These are phyloP conservation scores for Aspergillus arachidicola DNA, from an alignment of 2,329 filamentous ascomycete species.

Conservation along the genomic window DNA sequence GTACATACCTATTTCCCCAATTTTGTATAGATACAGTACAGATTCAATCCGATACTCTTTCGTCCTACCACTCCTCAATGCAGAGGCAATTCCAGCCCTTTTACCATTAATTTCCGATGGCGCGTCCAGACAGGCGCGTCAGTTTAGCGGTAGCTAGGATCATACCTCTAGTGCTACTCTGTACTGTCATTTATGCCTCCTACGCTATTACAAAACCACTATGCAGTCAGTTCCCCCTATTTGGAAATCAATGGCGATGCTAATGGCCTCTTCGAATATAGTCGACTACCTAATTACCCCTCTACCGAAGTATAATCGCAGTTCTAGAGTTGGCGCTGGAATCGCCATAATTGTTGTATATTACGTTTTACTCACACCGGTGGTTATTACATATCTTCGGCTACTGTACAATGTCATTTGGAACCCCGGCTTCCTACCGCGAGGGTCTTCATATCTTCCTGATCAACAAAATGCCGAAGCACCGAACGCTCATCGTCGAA, in stretches of 20 bases:
- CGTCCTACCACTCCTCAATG: conserved; percentile 15
- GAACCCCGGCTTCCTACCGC: conserved; percentile 74
- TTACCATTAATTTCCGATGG: conserved; percentile 31
- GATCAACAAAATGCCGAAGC: conserved; percentile 25
- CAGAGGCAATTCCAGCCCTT: conserved; percentile 18
- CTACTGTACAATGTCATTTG: conserved; percentile 67
- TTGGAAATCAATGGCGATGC: not conserved
- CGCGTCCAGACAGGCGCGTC: conserved; percentile 44
- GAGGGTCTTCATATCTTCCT: conserved; percentile 51
- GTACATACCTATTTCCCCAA: conserved; percentile 6
- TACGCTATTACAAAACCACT: conserved; percentile 71
- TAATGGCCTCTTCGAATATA: conserved; percentile 35
- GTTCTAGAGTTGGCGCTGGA: conserved; percentile 59
- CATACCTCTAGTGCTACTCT: conserved; percentile 70
- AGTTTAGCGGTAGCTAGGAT: conserved; percentile 65
- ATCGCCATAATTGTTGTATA: conserved; percentile 73
- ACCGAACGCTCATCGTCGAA: conserved; percentile 18
- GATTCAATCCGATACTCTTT: conserved; percentile 5
- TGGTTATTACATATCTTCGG: conserved; percentile 70
- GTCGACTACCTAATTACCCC: conserved; percentile 71
- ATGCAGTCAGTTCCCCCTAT: conserved; percentile 59
- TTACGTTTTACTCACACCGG: conserved; percentile 69
- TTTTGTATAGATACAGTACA: conserved; percentile 18
- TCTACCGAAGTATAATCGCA: conserved; percentile 38
- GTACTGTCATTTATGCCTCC: conserved; percentile 67